These are phyloP conservation scores for Aspergillus arachidicola DNA, from an alignment of 2,329 filamentous ascomycete genomes.

Conservation along the genomic window DNA sequence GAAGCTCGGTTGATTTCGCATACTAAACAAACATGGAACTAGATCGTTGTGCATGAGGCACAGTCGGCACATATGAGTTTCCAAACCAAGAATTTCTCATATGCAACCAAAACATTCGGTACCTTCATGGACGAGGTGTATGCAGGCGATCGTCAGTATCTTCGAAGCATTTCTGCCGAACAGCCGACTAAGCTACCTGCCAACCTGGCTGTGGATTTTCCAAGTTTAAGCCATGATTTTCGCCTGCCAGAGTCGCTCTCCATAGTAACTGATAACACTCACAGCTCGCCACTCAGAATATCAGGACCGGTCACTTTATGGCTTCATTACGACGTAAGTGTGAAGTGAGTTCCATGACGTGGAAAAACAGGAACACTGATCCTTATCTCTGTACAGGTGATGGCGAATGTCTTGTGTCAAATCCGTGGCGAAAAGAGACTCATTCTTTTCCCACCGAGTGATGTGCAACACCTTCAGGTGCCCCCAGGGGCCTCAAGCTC, in stretches of 20 bases:
- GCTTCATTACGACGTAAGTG: slow-evolving; percentile 78
- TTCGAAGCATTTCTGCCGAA: slow-evolving; percentile 73
- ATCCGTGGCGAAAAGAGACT: slow-evolving; percentile 73
- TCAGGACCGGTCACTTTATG: slow-evolving; percentile 83
- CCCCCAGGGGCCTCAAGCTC: slow-evolving; percentile 79
- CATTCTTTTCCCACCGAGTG: slow-evolving; percentile 75
- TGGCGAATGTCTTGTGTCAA: slow-evolving; percentile 85
- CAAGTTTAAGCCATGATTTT: slow-evolving; percentile 70
- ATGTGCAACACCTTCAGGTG: slow-evolving; percentile 71
- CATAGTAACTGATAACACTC: slow-evolving; percentile 62
- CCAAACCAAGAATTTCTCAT: slow-evolving; percentile 78
- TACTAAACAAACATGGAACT: slow-evolving; percentile 10
- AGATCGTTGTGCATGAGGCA: slow-evolving; percentile 76
- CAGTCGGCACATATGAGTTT: slow-evolving; percentile 73
- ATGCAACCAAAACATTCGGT: slow-evolving; percentile 68
- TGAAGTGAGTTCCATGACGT: not conserved
- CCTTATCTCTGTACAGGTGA: slow-evolving; percentile 58
- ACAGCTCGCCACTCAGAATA: slow-evolving; percentile 78
- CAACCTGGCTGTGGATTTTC: slow-evolving; percentile 72
- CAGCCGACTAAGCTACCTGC: slow-evolving; percentile 71
- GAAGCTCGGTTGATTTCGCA: slow-evolving; percentile 1
- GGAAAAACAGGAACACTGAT: slow-evolving; percentile 5
- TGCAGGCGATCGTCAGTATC: slow-evolving; percentile 67
- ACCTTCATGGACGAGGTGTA: slow-evolving; percentile 65
- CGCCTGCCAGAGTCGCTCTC: slow-evolving; percentile 63